These are phyloP conservation scores for Clavariopsis aquatica DNA, from an alignment of 495 filamentous ascomycete species.

Conservation along the genomic window DNA sequence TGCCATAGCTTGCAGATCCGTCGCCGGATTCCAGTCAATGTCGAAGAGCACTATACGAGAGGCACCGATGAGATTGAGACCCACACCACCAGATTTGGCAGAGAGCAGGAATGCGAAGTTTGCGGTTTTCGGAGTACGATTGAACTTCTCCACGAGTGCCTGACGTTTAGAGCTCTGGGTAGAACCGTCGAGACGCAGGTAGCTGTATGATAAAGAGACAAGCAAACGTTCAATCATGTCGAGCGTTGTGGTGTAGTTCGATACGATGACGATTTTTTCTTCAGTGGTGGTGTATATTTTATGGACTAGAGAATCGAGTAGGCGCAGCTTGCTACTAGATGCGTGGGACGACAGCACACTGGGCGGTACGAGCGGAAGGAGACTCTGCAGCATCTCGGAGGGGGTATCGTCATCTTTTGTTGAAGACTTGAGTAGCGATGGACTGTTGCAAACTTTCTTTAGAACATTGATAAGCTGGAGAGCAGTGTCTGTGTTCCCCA, in stretches of 20 bases:
- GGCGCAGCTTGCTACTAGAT: constrained; percentile 69
- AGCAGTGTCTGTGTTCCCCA: constrained; percentile 68
- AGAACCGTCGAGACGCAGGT: constrained; percentile 72
- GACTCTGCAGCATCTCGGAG: constrained; percentile 46
- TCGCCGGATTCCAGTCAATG: constrained; percentile 82
- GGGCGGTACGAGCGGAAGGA: constrained; percentile 62
- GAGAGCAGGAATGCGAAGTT: constrained; percentile 79
- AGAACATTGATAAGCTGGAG: constrained; percentile 76
- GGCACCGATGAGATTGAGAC: constrained; percentile 77
- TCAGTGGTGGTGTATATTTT: constrained; percentile 57
- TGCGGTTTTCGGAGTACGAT: constrained; percentile 55
- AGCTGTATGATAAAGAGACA: constrained; percentile 61
- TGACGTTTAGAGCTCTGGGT: constrained; percentile 71
- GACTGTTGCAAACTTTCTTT: constrained; percentile 83
- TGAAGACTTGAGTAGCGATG: constrained; percentile 58
- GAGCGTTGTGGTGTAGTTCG: constrained; percentile 78
- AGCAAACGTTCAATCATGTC: constrained; percentile 69
- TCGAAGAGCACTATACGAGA: constrained; percentile 77
- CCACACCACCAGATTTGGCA: constrained; percentile 74
- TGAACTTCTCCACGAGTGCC: constrained; percentile 75
- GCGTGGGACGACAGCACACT: constrained; percentile 60
- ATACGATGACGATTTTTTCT: constrained; percentile 80
- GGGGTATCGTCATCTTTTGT: constrained; percentile 47
- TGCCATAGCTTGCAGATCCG: constrained; percentile 83
- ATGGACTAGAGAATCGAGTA: constrained; percentile 69